Percentiles rank a stretch among this genome's conserved stretches.
Conservation (phyloP, 2,329 filamentous ascomycete species). For the Fusarium proliferatum region DNA sequence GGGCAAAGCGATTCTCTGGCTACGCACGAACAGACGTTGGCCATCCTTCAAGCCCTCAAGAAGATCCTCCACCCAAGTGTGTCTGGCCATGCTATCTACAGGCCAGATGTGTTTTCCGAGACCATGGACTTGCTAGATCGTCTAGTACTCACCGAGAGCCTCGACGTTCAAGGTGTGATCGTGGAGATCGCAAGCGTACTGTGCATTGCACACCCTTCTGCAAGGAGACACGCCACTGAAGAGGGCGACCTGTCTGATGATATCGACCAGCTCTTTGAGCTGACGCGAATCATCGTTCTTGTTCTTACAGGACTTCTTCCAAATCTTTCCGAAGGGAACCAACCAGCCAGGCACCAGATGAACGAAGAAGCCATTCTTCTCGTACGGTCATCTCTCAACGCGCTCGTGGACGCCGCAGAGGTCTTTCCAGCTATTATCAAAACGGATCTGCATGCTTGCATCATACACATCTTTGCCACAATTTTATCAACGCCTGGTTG, state of each 20-base stretch:
- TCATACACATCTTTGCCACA: conserved; percentile 95
- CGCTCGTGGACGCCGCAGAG: conserved; percentile 92
- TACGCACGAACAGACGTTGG: conserved; percentile 81
- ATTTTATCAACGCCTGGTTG: conserved; percentile 87
- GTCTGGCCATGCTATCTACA: conserved; percentile 95
- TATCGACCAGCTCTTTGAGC: conserved; percentile 96
- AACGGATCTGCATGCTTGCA: conserved; percentile 94
- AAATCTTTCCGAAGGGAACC: conserved; percentile 76
- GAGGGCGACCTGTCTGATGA: conserved; percentile 91
- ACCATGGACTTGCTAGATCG: conserved; percentile 96
- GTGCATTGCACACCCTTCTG: conserved; percentile 91
- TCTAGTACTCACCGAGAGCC: conserved; percentile 88
- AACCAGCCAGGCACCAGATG: conserved; percentile 77
- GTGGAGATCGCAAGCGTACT: conserved; percentile 93
- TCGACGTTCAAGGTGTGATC: conserved; percentile 90
- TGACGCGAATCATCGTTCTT: conserved; percentile 95
- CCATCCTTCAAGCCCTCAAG: conserved; percentile 90
- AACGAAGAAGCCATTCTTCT: conserved; percentile 88
- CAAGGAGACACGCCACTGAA: conserved; percentile 65
- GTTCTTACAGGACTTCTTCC: conserved; percentile 90
- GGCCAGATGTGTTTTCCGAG: conserved; percentile 94
- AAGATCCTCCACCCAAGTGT: conserved; percentile 96
- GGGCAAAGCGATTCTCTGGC: conserved; percentile 63
- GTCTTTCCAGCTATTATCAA: conserved; percentile 98
- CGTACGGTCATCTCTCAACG: conserved; percentile 82